A percentile compares a stretch with the other conserved stretches of the same genome.
These are phyloP conservation scores for Exophiala sideris DNA, from an alignment of 2,329 filamentous ascomycete species.

Conservation along the genomic window DNA sequence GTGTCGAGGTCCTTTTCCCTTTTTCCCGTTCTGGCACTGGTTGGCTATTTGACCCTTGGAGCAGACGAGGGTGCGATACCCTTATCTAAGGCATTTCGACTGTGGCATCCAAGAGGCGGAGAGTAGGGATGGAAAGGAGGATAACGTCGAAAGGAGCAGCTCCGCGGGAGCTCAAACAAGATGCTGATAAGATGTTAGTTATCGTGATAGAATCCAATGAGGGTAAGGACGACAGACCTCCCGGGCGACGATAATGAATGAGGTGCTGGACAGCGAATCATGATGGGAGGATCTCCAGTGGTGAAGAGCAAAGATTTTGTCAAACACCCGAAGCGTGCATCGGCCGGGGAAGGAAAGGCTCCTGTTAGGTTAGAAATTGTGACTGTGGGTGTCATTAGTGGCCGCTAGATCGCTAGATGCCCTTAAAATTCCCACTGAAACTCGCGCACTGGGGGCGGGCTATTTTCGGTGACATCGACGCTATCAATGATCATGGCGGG, in stretches of 20 bases:
- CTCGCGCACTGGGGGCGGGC: background rate
- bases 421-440: background rate
- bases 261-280: background rate
- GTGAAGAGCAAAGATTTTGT: background rate
- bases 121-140: background rate
- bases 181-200: background rate
- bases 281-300: background rate
- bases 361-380: too few relatives aligned
- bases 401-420: background rate
- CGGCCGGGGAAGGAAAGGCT: too few relatives aligned
- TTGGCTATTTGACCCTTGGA: too few relatives aligned
- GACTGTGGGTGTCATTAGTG: background rate
- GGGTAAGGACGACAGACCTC: background rate
- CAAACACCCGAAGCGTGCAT: background rate
- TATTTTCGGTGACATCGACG: background rate
- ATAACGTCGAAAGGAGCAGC: background rate
- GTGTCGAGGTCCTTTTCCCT: too few relatives aligned
- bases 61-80: too few relatives aligned
- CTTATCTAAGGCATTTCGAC: too few relatives aligned
- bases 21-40: too few relatives aligned
- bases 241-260: background rate
- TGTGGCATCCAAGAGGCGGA: background rate
- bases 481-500: too few relatives aligned
- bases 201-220: background rate
- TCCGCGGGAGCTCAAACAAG: background rate